These are phyloP conservation scores for Hysterangium stoloniferum DNA, from an alignment of 768 basidiomycete genomes.

Conservation along the genomic window DNA sequence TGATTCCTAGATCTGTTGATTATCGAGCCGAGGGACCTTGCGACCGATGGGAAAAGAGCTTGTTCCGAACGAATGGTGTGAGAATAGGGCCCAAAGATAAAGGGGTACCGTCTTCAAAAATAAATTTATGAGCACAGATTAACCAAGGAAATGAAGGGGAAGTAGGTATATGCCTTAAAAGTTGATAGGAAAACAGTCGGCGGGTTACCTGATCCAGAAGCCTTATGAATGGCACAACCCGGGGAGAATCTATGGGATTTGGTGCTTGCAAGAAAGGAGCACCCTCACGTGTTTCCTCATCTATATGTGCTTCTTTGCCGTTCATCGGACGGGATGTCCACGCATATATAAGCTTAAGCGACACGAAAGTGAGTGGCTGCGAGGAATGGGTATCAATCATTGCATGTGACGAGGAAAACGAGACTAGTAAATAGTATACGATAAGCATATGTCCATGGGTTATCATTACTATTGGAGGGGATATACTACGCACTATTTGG, in stretches of 20 bases:
- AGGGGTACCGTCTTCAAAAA: slow-evolving; percentile 56
- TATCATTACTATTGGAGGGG: slow-evolving; percentile 9
- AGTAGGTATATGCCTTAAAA: slow-evolving; percentile 42
- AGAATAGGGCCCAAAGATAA: slow-evolving; percentile 59
- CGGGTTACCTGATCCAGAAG: slow-evolving; percentile 44
- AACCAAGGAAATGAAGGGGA: slow-evolving; percentile 10
- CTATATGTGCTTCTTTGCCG: slow-evolving; percentile 11
- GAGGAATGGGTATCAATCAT: neutral
- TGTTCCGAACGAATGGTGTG: slow-evolving; percentile 56
- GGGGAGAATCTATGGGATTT: slow-evolving; percentile 44
- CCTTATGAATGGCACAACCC: slow-evolving; percentile 47
- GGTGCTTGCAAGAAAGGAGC: slow-evolving; percentile 29
- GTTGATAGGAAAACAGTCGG: slow-evolving; percentile 49
- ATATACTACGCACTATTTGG: slow-evolving; percentile 31
- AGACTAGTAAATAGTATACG: neutral
- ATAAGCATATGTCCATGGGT: neutral
- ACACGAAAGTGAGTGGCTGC: slow-evolving; percentile 19
- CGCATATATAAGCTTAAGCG: slow-evolving; percentile 34
- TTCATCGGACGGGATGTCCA: slow-evolving; percentile 24
- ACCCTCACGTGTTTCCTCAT: slow-evolving; percentile 13
- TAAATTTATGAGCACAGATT: slow-evolving; percentile 14
- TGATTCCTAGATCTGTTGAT: slow-evolving; percentile 43
- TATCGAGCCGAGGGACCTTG: slow-evolving; percentile 42
- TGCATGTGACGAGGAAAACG: slow-evolving; percentile 6
- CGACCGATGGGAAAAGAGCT: slow-evolving; percentile 39